Evolutionary conservation across 2,329 filamentous ascomycete species (phyloP).

Genomic region (Fusarium odoratissimum): DNA sequence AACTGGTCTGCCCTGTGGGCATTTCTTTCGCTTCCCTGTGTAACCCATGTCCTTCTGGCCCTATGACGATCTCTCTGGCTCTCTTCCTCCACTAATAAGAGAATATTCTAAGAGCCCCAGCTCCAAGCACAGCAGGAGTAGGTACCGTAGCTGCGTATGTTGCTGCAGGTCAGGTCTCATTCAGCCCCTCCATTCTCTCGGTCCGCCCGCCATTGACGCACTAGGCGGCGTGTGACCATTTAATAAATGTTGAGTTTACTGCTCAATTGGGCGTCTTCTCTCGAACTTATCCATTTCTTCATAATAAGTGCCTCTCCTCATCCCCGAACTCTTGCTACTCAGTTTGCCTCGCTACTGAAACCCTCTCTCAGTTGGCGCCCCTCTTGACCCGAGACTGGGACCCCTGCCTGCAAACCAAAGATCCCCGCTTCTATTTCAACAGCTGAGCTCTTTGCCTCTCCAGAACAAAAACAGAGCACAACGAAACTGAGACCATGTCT

Average conservation of each 20-base stretch:
- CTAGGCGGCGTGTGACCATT: slow-evolving; percentile 16
- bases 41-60: slow-evolving; percentile 5
- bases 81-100: slow-evolving; percentile 6
- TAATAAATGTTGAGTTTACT: slow-evolving; percentile 11
- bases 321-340: neutral
- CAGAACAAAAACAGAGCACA: neutral
- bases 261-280: slow-evolving; percentile 20
- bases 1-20: slow-evolving; percentile 41
- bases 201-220: slow-evolving; percentile 33
- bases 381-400: neutral
- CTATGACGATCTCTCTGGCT: slow-evolving; percentile 17
- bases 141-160: neutral
- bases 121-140: neutral
- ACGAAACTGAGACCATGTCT: slow-evolving; percentile 57
- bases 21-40: slow-evolving; percentile 10
- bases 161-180: slow-evolving; percentile 43
- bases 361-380: neutral
- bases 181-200: slow-evolving; percentile 36
- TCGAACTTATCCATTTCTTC: slow-evolving; percentile 15
- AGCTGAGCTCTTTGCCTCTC: slow-evolving; percentile 16
- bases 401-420: slow-evolving; percentile 23
- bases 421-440: slow-evolving; percentile 23
- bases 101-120: slow-evolving; percentile 20
- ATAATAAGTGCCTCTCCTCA: neutral
- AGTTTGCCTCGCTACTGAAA: neutral